Evolutionary conservation across 768 basidiomycete species (phyloP), one percentile per base, ranked within the genome.

Genomic region (Suillus occidentalis): DNA sequence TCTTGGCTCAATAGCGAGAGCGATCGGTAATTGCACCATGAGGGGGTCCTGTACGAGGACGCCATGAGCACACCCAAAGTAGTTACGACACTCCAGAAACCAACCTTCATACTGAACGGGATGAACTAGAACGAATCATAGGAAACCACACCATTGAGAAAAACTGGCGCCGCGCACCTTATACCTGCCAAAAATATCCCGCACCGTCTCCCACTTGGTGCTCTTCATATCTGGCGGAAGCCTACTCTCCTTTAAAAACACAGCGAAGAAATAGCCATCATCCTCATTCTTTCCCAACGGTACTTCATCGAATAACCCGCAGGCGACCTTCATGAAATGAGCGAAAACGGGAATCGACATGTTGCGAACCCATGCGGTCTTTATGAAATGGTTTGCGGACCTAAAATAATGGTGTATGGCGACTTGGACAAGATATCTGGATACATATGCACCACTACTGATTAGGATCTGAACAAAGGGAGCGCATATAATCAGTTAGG

Each of bases 401-500:
- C 88, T 84, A 73, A 91, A 93, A 73, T 87, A 91, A 72, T 92
- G 91, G 66, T 92, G 90, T 61, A 89, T 86, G 42, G 90, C 89
- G 61, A 89, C 83, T 75, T 93, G 91, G 55, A 89, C 82, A 56
- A 93, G 82, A 77, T 93, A 93, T 57, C 91, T 85, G 67, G 91
- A 92, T 66, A 92, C 75, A 72, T 90, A 89, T 62, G 90, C 91
- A 62, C 90, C 90, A 69, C 89, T 91, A 60, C 84, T 81, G 64
- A 92, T 78, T 62, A 93, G 83, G 71, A 89, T 89, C 91, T 92
- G 60, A 65, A 37, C 60, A 66, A 61, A 20, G 56, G 43, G 45
- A 9, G 60, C 69, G 71, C 70, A 77, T 76, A 73, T 52, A 76
- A 63, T 68, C 61, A 72, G 69, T 64, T n/a, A 60, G 56, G 52